Evolutionary conservation across 2,329 filamentous ascomycete species (phyloP).

Genomic region (Hansfordia pulvinata): DNA sequence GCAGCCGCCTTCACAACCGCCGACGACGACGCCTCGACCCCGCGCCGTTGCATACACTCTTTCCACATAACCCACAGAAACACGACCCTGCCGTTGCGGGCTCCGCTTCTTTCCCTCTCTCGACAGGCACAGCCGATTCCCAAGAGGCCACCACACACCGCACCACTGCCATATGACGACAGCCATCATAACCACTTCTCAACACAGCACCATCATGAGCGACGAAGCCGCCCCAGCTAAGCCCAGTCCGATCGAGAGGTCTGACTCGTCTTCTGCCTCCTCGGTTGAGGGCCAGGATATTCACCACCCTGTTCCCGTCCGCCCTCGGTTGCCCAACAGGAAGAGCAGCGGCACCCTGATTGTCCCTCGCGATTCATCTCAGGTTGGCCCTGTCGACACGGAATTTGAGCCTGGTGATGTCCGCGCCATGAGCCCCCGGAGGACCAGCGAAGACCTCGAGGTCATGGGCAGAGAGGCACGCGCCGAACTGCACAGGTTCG

Average conservation of each 20-base stretch:
- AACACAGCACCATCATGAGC: not conserved
- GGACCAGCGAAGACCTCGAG: conserved; percentile 84
- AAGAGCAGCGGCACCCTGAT: conserved; percentile 76
- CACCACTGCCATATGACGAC: too few species aligned
- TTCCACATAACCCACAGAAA: too few species aligned
- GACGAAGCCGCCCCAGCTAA: too few species aligned
- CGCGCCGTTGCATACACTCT: too few species aligned
- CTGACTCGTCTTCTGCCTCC: conserved; percentile 16
- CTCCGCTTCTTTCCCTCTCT: too few species aligned
- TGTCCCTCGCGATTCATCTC: conserved; percentile 62
- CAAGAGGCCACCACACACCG: not conserved
- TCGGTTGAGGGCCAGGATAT: conserved; percentile 20
- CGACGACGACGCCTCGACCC: too few species aligned
- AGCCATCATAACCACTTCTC: not conserved
- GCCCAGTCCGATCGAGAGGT: too few species aligned
- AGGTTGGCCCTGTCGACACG: conserved; percentile 59
- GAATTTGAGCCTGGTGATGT: conserved; percentile 80
- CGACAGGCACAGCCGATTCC: too few species aligned
- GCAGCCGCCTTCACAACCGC: too few species aligned
- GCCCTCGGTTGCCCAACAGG: conserved; percentile 57
- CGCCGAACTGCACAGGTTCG: conserved; percentile 45
- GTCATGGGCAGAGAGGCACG: conserved; percentile 74
- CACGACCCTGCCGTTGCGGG: too few species aligned
- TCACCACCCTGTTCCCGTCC: conserved; percentile 36
- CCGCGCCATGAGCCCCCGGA: conserved; percentile 82